Base-by-base conservation (phyloP, 1,139 yeast genomes). In the Magnusiomyces suaveolens region DNA sequence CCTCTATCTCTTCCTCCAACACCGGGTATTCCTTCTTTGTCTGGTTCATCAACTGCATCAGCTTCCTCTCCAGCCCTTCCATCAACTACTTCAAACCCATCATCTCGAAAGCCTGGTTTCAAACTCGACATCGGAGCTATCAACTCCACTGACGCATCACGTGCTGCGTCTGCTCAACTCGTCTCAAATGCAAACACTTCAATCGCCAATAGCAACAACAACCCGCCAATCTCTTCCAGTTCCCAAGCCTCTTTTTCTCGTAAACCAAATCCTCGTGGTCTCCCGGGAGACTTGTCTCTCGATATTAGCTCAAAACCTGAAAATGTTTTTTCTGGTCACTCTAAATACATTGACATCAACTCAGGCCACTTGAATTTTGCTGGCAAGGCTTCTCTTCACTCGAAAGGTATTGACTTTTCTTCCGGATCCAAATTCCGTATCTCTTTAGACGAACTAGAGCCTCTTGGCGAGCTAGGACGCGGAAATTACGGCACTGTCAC, bases 401-500 rank as follows among this genome's bases (percentile, higher is more conserved):
- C 97, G 0, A 81, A 87, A 61, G 98, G 98, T 49, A 84, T 92
- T 48, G 95, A 89, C 67, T 92, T 92, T 64, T 81, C 87, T 49
- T 82, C 87, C 51, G 98, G 98, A 0, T 81, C 90, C 3, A 83
- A 89, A 52, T 90, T 92, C 70, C 76, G 87, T 57, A 88, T 94
- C 48, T 84, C 95, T 1, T 76, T 89, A 55, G 95, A 88, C 62
- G 96, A 90, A 66, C 74, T 92, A 59, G 94, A 89, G 65, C 65
- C 66, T n/a, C 80, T 85, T 60, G 95, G 86, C 52, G 97, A 90
- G 69, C 73, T 92, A 51, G 98, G 98, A 1, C 80, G 90, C 53
- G 98, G 98, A 12, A 92, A 92, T 71, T 92, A 92, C 68, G 98
- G 97, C 54, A 87, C 95, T 1, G 98, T 92, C 20, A 82, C 89